Base-by-base conservation (phyloP, 2,329 filamentous ascomycete genomes). In the Myriosclerotinia duriaeana region DNA sequence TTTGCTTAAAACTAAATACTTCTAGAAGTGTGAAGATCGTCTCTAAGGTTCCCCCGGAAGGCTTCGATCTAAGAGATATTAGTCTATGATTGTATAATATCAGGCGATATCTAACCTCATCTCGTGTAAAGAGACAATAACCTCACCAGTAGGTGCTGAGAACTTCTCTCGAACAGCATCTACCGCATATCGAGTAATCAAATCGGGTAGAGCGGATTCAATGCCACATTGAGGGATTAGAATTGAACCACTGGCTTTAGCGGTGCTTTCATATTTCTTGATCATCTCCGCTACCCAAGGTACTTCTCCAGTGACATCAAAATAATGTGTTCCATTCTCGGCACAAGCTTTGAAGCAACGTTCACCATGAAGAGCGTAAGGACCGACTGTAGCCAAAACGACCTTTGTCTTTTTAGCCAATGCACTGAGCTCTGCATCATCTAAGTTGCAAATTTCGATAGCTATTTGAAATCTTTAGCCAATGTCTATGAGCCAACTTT, bases 31-130 rank as follows among this genome's bases (percentile, higher is more conserved):
- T 83, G 17, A 97, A 77, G 5, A 87, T 79, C 0, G 92, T 93
- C 44, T 85, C 82, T 5, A 93, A 78, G 2, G 90, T 89, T 56
- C 88, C 88, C n/a, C 87, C 87, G 1, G 87, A 89, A 3, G 85
- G 83, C 1, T 77, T 72, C 36, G 78, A 76, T 54, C 82, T 85
- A 76, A n/a, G 48, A 26, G 42, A 14, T 12, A 34, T 71, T 62
- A 71, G 66, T 17, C 11, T 36, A 66, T 22, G 36, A 6, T 8
- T 11, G 1, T 11, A 12, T 22, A 48, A 22, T 9, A 20, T 1
- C 44, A 53, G 26, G 5, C 14, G 26, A 50, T 60, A 26, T 22
- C 76, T 68, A 74, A 81, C 80, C 72, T 77, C 44, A 82, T 54
- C n/a, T 79, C 78, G 64, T 81, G 76, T 17, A 81, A 66, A 44